These are phyloP conservation scores for Fusarium zealandicum DNA, from an alignment of 2,329 filamentous ascomycete species.

Conservation along the genomic window DNA sequence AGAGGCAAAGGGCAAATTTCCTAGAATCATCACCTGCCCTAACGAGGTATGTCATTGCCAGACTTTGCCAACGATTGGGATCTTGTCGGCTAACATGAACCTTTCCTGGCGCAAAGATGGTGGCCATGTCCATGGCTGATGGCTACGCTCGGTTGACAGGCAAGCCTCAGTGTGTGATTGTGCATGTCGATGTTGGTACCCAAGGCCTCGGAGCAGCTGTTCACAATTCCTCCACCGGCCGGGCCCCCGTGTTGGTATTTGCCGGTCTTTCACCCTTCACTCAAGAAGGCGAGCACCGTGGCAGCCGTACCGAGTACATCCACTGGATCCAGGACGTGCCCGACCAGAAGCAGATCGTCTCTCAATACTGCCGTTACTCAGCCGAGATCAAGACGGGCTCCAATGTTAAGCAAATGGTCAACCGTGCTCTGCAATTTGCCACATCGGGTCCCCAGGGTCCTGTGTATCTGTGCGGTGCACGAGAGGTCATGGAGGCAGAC, in stretches of 20 bases:
- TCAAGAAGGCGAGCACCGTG: conserved; percentile 77
- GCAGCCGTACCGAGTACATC: conserved; percentile 82
- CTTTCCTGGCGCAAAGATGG: conserved; percentile 64
- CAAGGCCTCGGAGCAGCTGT: conserved; percentile 80
- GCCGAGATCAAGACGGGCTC: conserved; percentile 84
- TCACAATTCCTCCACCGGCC: conserved; percentile 78
- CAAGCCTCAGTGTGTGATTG: conserved; percentile 77
- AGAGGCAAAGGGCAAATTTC: conserved; percentile 70
- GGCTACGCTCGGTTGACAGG: conserved; percentile 77
- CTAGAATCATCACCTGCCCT: conserved; percentile 78
- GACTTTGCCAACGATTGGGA: no score
- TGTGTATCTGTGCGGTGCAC: conserved; percentile 78
- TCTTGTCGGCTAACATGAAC: conserved; percentile 22
- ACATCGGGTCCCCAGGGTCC: conserved; percentile 79
- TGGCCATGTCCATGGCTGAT: conserved; percentile 84
- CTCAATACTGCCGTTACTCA: conserved; percentile 85
- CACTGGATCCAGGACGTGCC: conserved; percentile 88
- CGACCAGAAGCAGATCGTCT: conserved; percentile 80
- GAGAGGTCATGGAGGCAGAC: conserved; percentile 87
- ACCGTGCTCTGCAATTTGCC: conserved; percentile 83
- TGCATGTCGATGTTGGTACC: conserved; percentile 84
- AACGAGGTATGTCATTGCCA: conserved; percentile 66
- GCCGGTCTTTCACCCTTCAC: conserved; percentile 81
- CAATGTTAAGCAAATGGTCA: conserved; percentile 90
- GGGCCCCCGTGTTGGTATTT: conserved; percentile 79